phyloP scores from a whole-genome alignment of 768 basidiomycete genomes.

The Suillus placidus region DNA sequence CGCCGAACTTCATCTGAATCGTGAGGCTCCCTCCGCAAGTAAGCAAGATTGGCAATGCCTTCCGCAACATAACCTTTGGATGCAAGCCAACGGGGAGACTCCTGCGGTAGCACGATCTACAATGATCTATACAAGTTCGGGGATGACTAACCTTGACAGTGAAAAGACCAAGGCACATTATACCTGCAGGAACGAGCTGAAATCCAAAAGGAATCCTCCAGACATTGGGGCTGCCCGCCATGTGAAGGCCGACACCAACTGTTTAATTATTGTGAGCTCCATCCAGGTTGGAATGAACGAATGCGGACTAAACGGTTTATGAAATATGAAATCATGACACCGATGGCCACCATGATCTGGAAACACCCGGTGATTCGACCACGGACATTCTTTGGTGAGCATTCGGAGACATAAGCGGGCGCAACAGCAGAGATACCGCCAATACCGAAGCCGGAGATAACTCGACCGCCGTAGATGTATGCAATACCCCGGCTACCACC shows the following conservation, averaged over 20 bases:
- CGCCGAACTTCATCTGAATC: slow-evolving; percentile 50
- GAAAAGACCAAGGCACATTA: slow-evolving; percentile 67
- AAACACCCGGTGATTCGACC: slow-evolving; percentile 85
- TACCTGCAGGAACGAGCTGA: slow-evolving; percentile 74
- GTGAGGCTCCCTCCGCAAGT: slow-evolving; percentile 51
- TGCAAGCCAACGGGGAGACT: slow-evolving; percentile 79
- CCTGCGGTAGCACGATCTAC: slow-evolving; percentile 41
- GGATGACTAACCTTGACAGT: slow-evolving; percentile 54
- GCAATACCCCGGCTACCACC: slow-evolving; percentile 55
- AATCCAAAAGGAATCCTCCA: slow-evolving; percentile 78
- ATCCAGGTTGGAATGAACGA: slow-evolving; percentile 14
- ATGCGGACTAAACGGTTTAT: slow-evolving; percentile 60
- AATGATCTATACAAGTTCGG: neutral
- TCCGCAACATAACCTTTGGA: slow-evolving; percentile 58
- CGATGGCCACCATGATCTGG: slow-evolving; percentile 83
- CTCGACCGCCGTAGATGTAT: slow-evolving; percentile 81
- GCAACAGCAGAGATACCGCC: slow-evolving; percentile 84
- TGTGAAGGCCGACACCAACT: slow-evolving; percentile 65
- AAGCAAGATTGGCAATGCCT: slow-evolving; percentile 63
- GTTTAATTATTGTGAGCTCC: neutral
- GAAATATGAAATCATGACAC: slow-evolving; percentile 86
- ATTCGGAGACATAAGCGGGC: slow-evolving; percentile 86
- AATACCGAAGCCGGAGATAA: slow-evolving; percentile 78
- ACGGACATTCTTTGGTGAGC: slow-evolving; percentile 83
- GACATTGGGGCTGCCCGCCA: slow-evolving; percentile 47